Conservation (phyloP, 1,139 yeast species). For the Hansenula sp. region DNA sequence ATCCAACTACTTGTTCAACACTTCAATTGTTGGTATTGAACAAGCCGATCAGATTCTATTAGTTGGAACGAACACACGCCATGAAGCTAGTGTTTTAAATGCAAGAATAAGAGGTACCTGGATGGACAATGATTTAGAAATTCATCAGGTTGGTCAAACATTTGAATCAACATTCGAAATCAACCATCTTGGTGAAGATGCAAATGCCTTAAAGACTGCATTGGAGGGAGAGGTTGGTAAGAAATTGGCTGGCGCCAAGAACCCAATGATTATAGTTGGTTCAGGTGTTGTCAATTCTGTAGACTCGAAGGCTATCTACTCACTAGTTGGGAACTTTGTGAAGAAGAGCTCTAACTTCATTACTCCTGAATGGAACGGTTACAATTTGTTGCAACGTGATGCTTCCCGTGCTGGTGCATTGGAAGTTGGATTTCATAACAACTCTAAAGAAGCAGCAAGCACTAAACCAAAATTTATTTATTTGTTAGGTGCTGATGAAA, state of each 20-base stretch:
- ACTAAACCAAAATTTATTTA: constrained; percentile 73
- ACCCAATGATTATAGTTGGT: constrained; percentile 80
- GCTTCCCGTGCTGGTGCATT: constrained; percentile 86
- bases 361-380: constrained; percentile 78
- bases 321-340: constrained; percentile 62
- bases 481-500: constrained; percentile 83
- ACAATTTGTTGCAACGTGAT: constrained; percentile 77
- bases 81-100: constrained; percentile 86
- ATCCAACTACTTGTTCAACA: constrained; percentile 77
- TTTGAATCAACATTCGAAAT: constrained; percentile 76
- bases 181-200: constrained; percentile 61
- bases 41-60: constrained; percentile 77
- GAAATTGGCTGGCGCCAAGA: constrained; percentile 62
- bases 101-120: constrained; percentile 83
- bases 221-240: constrained; percentile 68
- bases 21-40: constrained; percentile 77
- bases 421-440: constrained; percentile 74
- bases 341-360: constrained; percentile 53
- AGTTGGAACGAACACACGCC: constrained; percentile 86
- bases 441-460: constrained; percentile 35
- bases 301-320: constrained; percentile 63
- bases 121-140: constrained; percentile 64
- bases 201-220: constrained; percentile 55
- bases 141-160: constrained; percentile 70
- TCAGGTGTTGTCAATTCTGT: constrained; percentile 72